phyloP scores from a whole-genome alignment of 306 rosid species.

The Ceratonia siliqua region DNA sequence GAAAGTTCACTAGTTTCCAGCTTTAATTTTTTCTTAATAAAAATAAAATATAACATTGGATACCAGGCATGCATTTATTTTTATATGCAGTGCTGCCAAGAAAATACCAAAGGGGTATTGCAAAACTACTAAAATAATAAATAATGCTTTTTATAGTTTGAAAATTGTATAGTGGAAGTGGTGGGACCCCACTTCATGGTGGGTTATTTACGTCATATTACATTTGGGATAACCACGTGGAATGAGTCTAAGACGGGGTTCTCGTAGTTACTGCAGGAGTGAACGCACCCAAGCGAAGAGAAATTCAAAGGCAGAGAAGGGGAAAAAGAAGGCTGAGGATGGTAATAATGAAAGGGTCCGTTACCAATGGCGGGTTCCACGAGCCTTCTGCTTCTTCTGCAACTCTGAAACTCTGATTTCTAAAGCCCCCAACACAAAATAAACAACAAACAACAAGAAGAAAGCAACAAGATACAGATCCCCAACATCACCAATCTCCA shows the following conservation, averaged over 20 bases:
- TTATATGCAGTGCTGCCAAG: not conserved
- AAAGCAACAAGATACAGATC: constrained; percentile 34
- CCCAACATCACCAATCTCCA: constrained; percentile 69
- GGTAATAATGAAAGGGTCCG: constrained; percentile 49
- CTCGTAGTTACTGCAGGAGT: not conserved
- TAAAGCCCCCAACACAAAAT: not conserved
- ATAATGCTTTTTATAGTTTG: not conserved
- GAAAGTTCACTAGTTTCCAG: not conserved
- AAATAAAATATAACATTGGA: not conserved
- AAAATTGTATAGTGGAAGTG: not conserved
- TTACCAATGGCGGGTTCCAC: constrained; percentile 61
- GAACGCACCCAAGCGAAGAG: not conserved
- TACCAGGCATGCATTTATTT: not conserved
- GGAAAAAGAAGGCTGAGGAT: not conserved
- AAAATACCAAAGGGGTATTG: not conserved
- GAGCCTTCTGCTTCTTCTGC: constrained; percentile 29
- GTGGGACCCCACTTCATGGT: not conserved
- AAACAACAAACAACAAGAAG: constrained; percentile 9
- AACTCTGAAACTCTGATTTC: constrained; percentile 14
- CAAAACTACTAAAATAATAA: not conserved
- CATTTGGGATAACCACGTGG: constrained; percentile 25
- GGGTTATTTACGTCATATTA: constrained; percentile 11
- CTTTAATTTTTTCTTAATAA: not conserved
- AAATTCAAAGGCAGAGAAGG: not conserved
- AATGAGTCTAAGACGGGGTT: not conserved